Conservation (phyloP, 1,284 basidiomycete genomes). For the Ganoderma sinense region DNA sequence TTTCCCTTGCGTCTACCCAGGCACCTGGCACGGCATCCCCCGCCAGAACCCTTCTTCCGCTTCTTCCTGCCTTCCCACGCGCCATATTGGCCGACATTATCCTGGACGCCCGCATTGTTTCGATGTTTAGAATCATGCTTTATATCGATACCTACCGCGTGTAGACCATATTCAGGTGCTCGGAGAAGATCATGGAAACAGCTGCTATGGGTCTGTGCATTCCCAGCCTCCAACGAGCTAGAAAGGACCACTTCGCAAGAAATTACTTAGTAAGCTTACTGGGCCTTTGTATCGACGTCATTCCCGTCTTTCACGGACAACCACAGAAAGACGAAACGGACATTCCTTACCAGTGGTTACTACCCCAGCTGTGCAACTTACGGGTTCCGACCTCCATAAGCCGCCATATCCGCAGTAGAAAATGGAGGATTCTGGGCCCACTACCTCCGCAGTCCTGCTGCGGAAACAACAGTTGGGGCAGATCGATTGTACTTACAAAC, state of each 20-base stretch:
- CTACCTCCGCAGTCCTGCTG: not conserved
- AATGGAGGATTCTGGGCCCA: not conserved
- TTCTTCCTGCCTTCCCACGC: constrained; percentile 12
- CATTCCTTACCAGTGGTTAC: not conserved
- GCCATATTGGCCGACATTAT: not conserved
- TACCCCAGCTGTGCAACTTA: not conserved
- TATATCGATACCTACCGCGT: no score
- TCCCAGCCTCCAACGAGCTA: not conserved
- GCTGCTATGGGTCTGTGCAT: not conserved
- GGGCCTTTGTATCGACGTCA: not conserved
- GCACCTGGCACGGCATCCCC: constrained; percentile 20
- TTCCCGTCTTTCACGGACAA: not conserved
- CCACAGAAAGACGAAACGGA: not conserved
- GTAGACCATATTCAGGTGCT: no score
- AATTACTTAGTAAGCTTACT: not conserved
- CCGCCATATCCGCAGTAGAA: not conserved
- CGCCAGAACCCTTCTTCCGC: constrained; percentile 13
- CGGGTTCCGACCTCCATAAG: not conserved
- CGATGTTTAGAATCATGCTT: no score
- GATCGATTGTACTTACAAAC: not conserved
- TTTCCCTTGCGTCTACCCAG: not conserved
- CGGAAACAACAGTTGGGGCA: not conserved
- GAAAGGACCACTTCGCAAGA: not conserved
- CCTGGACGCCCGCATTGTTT: not conserved
- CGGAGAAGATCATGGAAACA: no score